Evolutionary conservation across 805 yeast genomes (phyloP).

Genomic region (Teunomyces stri): DNA sequence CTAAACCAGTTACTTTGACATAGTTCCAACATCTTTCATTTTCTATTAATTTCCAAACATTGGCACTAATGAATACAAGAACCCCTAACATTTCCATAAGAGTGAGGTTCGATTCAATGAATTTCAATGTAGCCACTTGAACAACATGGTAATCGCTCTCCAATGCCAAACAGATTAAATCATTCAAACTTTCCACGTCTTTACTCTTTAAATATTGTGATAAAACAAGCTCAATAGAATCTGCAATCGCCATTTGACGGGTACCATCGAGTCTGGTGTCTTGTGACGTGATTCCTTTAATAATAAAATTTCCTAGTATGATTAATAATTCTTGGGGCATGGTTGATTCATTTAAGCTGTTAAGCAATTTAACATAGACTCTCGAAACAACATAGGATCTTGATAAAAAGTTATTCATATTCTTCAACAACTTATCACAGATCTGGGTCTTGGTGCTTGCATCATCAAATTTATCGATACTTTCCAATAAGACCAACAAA

Average conservation of each 20-base stretch:
- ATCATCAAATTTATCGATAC: slow-evolving; percentile 12
- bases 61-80: slow-evolving; percentile 2
- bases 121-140: slow-evolving; percentile 39
- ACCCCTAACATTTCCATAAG: background rate
- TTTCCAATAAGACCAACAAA: slow-evolving; percentile 20
- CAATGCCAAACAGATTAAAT: slow-evolving; percentile 33
- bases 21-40: slow-evolving; percentile 37
- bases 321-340: slow-evolving; percentile 4
- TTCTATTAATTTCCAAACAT: slow-evolving; percentile 20
- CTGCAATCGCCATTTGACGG: slow-evolving; percentile 45
- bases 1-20: slow-evolving; percentile 43
- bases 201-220: slow-evolving; percentile 11
- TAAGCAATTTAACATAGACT: slow-evolving; percentile 24
- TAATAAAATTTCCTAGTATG: slow-evolving; percentile 34
- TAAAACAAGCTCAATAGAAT: slow-evolving; percentile 28
- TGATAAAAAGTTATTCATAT: slow-evolving; percentile 11
- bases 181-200: slow-evolving; percentile 16
- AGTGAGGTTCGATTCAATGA: slow-evolving; percentile 14
- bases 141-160: slow-evolving; percentile 44
- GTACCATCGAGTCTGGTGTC: slow-evolving; percentile 43
- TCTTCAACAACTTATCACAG: slow-evolving; percentile 1
- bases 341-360: slow-evolving; percentile 7
- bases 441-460: slow-evolving; percentile 1
- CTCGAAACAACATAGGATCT: slow-evolving; percentile 34
- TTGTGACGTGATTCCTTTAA: slow-evolving; percentile 20